Evolutionary conservation across 108 stramenopile genomes (phyloP).

Genomic region (Nannochloropsis oceanica): DNA sequence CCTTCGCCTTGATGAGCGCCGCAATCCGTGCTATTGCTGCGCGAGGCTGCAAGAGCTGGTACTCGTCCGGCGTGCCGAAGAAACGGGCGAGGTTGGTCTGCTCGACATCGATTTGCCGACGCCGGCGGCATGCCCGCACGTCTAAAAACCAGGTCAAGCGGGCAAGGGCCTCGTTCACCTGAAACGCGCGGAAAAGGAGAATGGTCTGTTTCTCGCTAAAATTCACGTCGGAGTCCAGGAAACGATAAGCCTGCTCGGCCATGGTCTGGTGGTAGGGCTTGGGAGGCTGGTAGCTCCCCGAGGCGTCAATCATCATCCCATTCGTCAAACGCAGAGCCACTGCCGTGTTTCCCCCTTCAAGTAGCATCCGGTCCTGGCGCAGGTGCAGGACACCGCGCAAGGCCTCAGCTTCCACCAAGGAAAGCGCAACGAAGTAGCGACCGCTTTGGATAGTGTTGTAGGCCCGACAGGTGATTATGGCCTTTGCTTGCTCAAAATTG

Average conservation of each 20-base stretch:
- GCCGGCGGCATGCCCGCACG: conserved; percentile 75
- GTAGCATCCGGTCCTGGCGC: conserved; percentile 48
- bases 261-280: conserved; percentile 69
- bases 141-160: conserved; percentile 82
- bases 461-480: conserved; percentile 60
- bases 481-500: conserved; percentile 32
- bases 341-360: conserved; percentile 49
- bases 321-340: conserved; percentile 27
- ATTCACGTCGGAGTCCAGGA: conserved; percentile 80
- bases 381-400: conserved; percentile 80
- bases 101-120: conserved; percentile 76
- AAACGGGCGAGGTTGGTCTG: conserved; percentile 76
- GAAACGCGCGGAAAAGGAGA: conserved; percentile 72
- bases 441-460: conserved; percentile 78
- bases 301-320: conserved; percentile 20
- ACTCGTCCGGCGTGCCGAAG: conserved; percentile 83
- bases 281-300: conserved; percentile 43
- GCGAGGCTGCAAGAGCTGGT: conserved; percentile 78
- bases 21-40: conserved; percentile 64
- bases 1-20: conserved; percentile 60
- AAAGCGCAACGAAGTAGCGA: conserved; percentile 79
- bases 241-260: conserved; percentile 77
- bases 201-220: conserved; percentile 71
- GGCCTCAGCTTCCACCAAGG: conserved; percentile 84
- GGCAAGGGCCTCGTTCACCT: conserved; percentile 63